Percentiles rank a stretch among this genome's conserved stretches.
phyloP scores from a whole-genome alignment of 129 eudicot genomes.

The Tanacetum coccineum region DNA sequence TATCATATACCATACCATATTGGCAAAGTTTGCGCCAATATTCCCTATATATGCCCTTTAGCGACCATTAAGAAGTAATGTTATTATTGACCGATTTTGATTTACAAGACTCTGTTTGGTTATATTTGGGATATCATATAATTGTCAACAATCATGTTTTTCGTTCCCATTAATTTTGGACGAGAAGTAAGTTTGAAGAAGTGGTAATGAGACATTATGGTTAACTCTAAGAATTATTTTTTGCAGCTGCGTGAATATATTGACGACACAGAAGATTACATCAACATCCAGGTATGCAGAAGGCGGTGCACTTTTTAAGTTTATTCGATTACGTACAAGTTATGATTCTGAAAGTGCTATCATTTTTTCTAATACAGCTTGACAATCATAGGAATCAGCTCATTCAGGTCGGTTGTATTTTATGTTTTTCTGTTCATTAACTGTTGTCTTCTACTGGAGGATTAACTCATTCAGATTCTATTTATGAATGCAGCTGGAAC shows the following conservation, averaged over 20 bases:
- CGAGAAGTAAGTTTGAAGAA: background rate
- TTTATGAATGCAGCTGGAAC: slow-evolving; percentile 66
- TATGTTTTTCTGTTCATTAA: slow-evolving; percentile 1
- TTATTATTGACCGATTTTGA: background rate
- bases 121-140: background rate
- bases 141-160: background rate
- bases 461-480: background rate
- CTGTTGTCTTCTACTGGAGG: slow-evolving; percentile 5
- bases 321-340: background rate
- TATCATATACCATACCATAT: background rate
- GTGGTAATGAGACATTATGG: background rate
- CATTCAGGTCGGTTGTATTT: slow-evolving; percentile 58
- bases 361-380: slow-evolving; percentile 50
- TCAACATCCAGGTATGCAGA: slow-evolving; percentile 73
- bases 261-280: slow-evolving; percentile 92
- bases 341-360: slow-evolving; percentile 13
- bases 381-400: slow-evolving; percentile 98
- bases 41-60: background rate
- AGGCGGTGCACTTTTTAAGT: background rate
- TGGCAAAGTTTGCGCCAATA: background rate
- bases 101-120: background rate
- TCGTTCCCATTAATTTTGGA: background rate
- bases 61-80: background rate
- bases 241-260: slow-evolving; percentile 92
- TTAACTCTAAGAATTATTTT: background rate